Percentiles rank a stretch among this genome's conserved stretches.
Conservation (phyloP, 2,329 filamentous ascomycete species). For the Ophiostoma sp. region DNA sequence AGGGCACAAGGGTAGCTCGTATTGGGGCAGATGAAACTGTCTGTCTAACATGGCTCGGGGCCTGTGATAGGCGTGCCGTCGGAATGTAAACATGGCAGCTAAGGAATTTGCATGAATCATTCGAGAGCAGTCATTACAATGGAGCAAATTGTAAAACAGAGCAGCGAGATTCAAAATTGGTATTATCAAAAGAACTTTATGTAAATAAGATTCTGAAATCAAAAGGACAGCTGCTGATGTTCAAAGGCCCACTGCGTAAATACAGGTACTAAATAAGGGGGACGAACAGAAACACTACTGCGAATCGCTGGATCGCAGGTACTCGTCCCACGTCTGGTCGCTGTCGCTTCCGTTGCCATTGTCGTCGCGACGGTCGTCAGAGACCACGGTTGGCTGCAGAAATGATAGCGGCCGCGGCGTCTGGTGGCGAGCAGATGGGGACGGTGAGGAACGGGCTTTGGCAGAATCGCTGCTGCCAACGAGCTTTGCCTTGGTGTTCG, state of each 20-base stretch:
- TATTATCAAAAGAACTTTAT: not conserved
- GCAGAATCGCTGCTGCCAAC: not conserved
- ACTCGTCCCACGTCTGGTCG: conserved; percentile 25
- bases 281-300: not conserved
- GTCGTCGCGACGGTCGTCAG: not conserved
- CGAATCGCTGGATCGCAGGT: conserved; percentile 3
- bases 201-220: not conserved
- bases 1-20: not conserved
- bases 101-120: not conserved
- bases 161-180: too few relatives aligned
- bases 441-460: too few relatives aligned
- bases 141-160: not conserved
- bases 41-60: not conserved
- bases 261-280: not conserved
- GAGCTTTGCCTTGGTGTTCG: not conserved
- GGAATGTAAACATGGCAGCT: not conserved
- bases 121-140: too few relatives aligned
- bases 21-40: too few relatives aligned
- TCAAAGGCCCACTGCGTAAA: not conserved
- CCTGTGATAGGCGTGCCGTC: not conserved
- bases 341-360: conserved; percentile 13
- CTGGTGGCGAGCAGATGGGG: not conserved
- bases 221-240: not conserved
- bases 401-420: not conserved
- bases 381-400: not conserved